A percentile compares a stretch with the other conserved stretches of the same genome.
Conservation (phyloP, 2,329 filamentous ascomycete genomes). For the Phialocephala subalpina region DNA sequence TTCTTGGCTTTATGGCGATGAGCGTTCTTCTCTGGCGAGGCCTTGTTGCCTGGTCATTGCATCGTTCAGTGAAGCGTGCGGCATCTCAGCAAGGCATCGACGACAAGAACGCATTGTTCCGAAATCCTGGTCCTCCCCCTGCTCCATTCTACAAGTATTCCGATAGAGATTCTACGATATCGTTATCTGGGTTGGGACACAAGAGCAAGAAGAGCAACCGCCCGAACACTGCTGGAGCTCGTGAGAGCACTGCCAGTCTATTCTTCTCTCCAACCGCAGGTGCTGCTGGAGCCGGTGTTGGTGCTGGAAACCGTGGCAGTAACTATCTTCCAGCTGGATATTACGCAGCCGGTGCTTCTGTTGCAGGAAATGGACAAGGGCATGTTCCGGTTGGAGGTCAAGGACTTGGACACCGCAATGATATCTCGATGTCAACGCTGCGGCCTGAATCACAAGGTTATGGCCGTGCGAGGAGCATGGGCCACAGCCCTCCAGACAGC, state of each 20-base stretch:
- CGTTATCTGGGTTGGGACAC: constrained; percentile 36
- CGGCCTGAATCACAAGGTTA: constrained; percentile 59
- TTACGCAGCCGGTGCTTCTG: constrained; percentile 72
- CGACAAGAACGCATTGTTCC: constrained; percentile 75
- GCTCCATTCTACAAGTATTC: constrained; percentile 71
- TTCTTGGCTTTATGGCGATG: constrained; percentile 82
- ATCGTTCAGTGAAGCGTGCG: constrained; percentile 88
- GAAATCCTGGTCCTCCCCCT: constrained; percentile 59
- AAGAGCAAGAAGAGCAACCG: constrained; percentile 44
- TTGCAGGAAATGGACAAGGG: constrained; percentile 44
- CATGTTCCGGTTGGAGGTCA: constrained; percentile 49
- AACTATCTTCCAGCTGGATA: constrained; percentile 90
- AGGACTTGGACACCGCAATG: constrained; percentile 47
- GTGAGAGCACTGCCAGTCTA: constrained; percentile 51
- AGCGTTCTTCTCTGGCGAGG: constrained; percentile 89
- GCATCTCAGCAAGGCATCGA: constrained; percentile 76
- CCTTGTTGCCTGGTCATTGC: constrained; percentile 88
- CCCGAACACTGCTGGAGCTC: constrained; percentile 47
- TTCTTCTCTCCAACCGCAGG: constrained; percentile 96
- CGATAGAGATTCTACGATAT: constrained; percentile 54
- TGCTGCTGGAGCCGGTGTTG: constrained; percentile 59
- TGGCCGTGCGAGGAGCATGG: constrained; percentile 53
- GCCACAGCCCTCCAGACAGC: constrained; percentile 64
- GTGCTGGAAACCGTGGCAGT: constrained; percentile 71
- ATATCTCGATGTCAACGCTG: constrained; percentile 67